Evolutionary conservation across 2,329 filamentous ascomycete genomes (phyloP).

Genomic region (Calonectria leucothoes): DNA sequence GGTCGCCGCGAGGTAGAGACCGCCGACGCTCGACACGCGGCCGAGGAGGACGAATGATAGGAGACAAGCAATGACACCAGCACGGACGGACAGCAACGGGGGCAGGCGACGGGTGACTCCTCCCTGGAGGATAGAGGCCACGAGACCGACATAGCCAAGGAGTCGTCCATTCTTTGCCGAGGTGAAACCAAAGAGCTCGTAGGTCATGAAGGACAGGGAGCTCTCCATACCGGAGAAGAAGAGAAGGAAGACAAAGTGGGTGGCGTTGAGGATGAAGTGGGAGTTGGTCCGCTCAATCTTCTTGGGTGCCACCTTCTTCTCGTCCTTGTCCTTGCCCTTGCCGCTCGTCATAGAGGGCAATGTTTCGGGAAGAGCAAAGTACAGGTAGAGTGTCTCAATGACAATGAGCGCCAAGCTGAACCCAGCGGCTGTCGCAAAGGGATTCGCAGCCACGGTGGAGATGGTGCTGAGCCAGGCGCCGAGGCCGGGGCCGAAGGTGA

Average conservation of each 20-base stretch:
- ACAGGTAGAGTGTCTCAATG: constrained; percentile 89
- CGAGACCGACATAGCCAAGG: constrained; percentile 89
- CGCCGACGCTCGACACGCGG: constrained; percentile 72
- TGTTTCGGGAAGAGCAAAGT: constrained; percentile 87
- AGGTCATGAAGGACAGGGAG: constrained; percentile 96
- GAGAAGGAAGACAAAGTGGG: constrained; percentile 91
- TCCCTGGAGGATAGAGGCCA: constrained; percentile 93
- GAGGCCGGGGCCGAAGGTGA: constrained; percentile 94
- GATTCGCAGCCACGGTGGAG: constrained; percentile 83
- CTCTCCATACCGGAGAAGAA: constrained; percentile 99
- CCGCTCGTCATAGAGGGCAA: constrained; percentile 68
- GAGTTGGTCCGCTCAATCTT: constrained; percentile 77
- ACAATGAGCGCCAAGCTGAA: constrained; percentile 89
- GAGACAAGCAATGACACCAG: constrained; percentile 82
- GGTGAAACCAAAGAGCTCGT: constrained; percentile 87
- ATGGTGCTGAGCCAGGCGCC: constrained; percentile 88
- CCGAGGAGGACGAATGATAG: constrained; percentile 84
- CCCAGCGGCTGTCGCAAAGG: constrained; percentile 91
- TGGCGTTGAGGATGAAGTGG: constrained; percentile 82
- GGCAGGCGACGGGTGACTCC: constrained; percentile 88
- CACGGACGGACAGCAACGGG: constrained; percentile 81
- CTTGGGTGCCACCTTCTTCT: constrained; percentile 39
- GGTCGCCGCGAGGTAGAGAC: constrained; percentile 84
- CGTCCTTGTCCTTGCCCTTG: constrained; percentile 34
- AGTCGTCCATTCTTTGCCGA: constrained; percentile 85